These are phyloP conservation scores for Penicillium sp. DNA, from an alignment of 2,329 filamentous ascomycete genomes.

Conservation along the genomic window DNA sequence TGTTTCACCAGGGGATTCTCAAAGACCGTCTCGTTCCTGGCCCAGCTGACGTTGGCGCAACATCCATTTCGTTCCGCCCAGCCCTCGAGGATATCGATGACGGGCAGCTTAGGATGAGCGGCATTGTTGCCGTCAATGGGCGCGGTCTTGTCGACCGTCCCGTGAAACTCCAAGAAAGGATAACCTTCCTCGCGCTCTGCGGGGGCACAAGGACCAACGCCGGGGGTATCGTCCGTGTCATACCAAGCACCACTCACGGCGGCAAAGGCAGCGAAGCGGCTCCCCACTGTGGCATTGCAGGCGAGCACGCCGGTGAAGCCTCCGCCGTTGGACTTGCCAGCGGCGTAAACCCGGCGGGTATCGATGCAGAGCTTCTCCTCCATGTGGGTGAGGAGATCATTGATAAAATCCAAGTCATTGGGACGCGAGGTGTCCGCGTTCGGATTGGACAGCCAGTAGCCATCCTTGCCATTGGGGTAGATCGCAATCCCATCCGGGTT, in stretches of 20 bases:
- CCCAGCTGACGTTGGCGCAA: constrained; percentile 6
- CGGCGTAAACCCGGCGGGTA: constrained; percentile 39
- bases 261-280: constrained; percentile 47
- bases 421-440: constrained; percentile 26
- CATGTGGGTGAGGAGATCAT: constrained; percentile 40
- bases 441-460: constrained; percentile 30
- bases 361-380: constrained; percentile 43
- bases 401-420: constrained; percentile 43
- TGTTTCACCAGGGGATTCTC: constrained; percentile 14
- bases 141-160: constrained; percentile 14
- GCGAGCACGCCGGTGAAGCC: constrained; percentile 46
- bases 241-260: constrained; percentile 46
- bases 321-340: constrained; percentile 52
- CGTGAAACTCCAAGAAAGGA: constrained; percentile 22
- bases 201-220: constrained; percentile 20
- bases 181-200: constrained; percentile 26
- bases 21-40: constrained; percentile 15
- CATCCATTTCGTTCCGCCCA: constrained; percentile 17
- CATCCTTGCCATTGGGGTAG: constrained; percentile 44
- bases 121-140: constrained; percentile 14
- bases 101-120: constrained; percentile 6
- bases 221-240: constrained; percentile 15
- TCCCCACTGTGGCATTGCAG: constrained; percentile 40
- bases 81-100: constrained; percentile 14
- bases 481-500: constrained; percentile 42